Evolutionary conservation across 2,329 filamentous ascomycete species (phyloP).

Genomic region (Ascochyta koolunga): DNA sequence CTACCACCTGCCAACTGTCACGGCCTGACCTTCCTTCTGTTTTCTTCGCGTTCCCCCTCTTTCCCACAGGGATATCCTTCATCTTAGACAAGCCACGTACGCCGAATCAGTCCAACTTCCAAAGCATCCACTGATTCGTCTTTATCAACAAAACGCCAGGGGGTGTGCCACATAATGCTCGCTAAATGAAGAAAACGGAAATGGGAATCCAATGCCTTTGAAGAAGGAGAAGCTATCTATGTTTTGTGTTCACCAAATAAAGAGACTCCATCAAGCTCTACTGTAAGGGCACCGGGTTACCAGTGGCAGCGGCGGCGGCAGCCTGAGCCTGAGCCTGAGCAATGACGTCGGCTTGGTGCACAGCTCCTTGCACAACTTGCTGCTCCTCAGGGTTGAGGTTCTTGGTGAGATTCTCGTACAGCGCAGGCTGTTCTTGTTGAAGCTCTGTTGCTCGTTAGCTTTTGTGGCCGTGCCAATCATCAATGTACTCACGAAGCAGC

Average conservation of each 20-base stretch:
- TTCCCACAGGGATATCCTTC: constrained; percentile 14
- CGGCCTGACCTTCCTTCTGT: constrained; percentile 14
- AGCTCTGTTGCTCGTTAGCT: constrained; percentile 65
- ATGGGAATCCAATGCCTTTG: constrained; percentile 30
- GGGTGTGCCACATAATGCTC: constrained; percentile 35
- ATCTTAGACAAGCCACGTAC: constrained; percentile 15
- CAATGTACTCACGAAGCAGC: constrained; percentile 72
- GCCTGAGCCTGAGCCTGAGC: constrained; percentile 36
- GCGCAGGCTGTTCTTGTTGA: constrained; percentile 87
- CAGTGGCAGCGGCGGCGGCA: constrained; percentile 31
- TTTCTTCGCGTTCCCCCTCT: constrained; percentile 6
- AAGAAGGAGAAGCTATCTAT: constrained; percentile 31
- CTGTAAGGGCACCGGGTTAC: constrained; percentile 24
- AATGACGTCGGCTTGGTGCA: constrained; percentile 71
- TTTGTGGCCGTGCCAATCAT: not conserved
- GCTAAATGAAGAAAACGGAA: constrained; percentile 35
- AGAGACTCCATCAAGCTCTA: constrained; percentile 13
- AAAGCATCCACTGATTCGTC: constrained; percentile 23
- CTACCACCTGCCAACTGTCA: not conserved
- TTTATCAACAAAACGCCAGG: constrained; percentile 35
- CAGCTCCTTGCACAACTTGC: constrained; percentile 76
- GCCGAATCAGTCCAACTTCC: constrained; percentile 24
- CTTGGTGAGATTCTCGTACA: constrained; percentile 80
- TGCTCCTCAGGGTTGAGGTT: constrained; percentile 83
- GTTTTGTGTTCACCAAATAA: constrained; percentile 7